phyloP scores from a whole-genome alignment of 1,284 basidiomycete genomes.

The Sporisorium exsertum region DNA sequence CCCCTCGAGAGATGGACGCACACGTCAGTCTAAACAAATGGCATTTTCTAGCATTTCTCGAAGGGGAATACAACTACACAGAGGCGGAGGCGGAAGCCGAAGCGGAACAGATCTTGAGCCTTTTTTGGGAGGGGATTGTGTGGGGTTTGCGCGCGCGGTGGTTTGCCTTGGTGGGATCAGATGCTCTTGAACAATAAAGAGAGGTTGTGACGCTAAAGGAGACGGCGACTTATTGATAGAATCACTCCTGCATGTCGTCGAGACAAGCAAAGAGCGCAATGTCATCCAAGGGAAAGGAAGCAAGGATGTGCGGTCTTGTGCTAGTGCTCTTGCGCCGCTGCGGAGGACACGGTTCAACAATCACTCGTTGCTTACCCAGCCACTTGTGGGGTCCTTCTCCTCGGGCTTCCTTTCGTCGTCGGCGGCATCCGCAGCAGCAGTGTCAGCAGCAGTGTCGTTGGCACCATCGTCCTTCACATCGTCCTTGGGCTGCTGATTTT shows the following conservation, averaged over 20 bases:
- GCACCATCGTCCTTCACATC: conserved; percentile 10
- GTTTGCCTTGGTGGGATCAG: too few relatives aligned
- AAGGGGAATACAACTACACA: conserved; percentile 16
- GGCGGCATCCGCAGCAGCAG: conserved; percentile 2
- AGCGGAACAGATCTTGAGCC: background rate
- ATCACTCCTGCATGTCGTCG: background rate
- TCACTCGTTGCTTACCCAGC: conserved; percentile 22
- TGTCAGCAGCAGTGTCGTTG: background rate
- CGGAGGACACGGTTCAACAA: background rate
- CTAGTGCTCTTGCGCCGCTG: conserved; percentile 2
- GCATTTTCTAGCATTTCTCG: conserved; percentile 7
- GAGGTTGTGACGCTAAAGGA: background rate
- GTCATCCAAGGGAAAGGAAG: too few relatives aligned
- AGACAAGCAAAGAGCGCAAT: background rate
- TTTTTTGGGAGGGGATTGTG: background rate
- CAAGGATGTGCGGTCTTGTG: background rate
- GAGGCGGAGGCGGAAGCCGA: background rate
- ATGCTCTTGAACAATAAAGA: too few relatives aligned
- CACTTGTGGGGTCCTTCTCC: conserved; percentile 7
- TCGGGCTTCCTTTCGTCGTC: conserved; percentile 20
- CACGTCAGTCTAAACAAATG: background rate
- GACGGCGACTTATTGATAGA: background rate
- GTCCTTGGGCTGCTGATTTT: conserved; percentile 19
- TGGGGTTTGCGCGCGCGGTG: too few relatives aligned
- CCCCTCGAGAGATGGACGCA: background rate